Base-by-base conservation (phyloP, 768 basidiomycete species). In the Boletus huronensis region DNA sequence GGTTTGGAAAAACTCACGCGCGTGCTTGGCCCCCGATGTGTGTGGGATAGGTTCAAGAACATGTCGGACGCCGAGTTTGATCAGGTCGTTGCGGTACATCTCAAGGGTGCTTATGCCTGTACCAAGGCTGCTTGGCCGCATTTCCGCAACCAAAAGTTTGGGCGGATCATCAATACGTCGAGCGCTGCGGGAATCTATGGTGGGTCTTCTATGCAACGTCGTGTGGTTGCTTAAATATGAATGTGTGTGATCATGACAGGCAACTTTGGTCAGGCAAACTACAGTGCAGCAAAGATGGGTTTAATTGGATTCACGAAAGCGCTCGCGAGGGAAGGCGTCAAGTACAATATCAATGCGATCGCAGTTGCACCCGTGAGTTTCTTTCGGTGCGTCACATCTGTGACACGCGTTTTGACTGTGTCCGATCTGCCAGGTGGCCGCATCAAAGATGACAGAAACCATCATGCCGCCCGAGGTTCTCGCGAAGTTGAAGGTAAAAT, bases 201-300 rank as follows among this genome's bases (percentile, higher is more conserved):
- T 90, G 52, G 36, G 81, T 68, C 3, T 42, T 19, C 8, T 29
- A 19, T n/a, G 16, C 10, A 6, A 7, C 19, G 1, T 21, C 9
- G 34, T 16, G 28, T 14, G 32, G 31, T 34, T 13, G 28, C 35
- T 49, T n/a, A 34, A 48, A 25, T 6, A 39, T 14, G 16, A 13
- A 39, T 36, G 16, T 2, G 17, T 3, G 21, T 38, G 50, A 29
- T 39, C 1, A 10, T 32, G 10, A 34, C 57, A 91, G 89, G 93
- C 8, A 98, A 96, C 76, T 90, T 96, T 67, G 97, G 97, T 10
- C 95, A 98, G 72, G 87, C 93, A 13, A 99, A 98, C 71, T 99
- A 98, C 72, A 94, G 93, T 44, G 93, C 96, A 2, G 96, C 95
- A 2, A 98, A 99, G 80, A 95, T 97, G 92, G 93, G 87, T 59